Conservation (phyloP, 306 rosid genomes). For the Gynostemma pentaphyllum region DNA sequence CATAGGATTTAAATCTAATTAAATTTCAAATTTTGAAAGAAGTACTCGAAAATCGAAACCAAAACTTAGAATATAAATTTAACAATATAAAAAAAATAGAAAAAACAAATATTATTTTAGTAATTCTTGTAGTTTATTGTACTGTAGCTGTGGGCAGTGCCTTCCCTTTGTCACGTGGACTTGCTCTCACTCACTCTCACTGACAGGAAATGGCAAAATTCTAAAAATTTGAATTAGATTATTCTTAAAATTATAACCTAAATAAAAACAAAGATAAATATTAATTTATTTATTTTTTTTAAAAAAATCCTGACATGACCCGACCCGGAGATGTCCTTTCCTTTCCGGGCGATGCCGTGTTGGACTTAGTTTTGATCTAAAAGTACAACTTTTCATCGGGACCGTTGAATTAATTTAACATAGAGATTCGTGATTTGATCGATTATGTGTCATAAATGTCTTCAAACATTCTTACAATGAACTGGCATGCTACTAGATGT, state of each 20-base stretch:
- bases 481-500: not conserved
- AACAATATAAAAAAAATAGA: not conserved
- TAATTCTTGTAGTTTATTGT: not conserved
- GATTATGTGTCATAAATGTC: constrained; percentile 3
- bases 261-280: not conserved
- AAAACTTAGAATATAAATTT: not conserved
- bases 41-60: too few relatives aligned
- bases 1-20: too few relatives aligned
- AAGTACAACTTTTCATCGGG: not conserved
- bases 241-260: not conserved
- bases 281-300: too few relatives aligned
- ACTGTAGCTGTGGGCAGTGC: not conserved
- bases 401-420: constrained; percentile 4
- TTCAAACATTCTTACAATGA: constrained; percentile 11
- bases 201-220: not conserved
- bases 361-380: not conserved
- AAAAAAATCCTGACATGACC: too few relatives aligned
- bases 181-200: not conserved
- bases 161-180: not conserved
- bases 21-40: too few relatives aligned
- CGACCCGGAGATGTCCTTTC: constrained; percentile 1
- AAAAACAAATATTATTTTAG: not conserved
- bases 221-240: not conserved
- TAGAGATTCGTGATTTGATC: constrained; percentile 1
- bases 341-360: not conserved